phyloP scores from a whole-genome alignment of 2,329 filamentous ascomycete species.

The Ploettnerulaceae sp. region DNA sequence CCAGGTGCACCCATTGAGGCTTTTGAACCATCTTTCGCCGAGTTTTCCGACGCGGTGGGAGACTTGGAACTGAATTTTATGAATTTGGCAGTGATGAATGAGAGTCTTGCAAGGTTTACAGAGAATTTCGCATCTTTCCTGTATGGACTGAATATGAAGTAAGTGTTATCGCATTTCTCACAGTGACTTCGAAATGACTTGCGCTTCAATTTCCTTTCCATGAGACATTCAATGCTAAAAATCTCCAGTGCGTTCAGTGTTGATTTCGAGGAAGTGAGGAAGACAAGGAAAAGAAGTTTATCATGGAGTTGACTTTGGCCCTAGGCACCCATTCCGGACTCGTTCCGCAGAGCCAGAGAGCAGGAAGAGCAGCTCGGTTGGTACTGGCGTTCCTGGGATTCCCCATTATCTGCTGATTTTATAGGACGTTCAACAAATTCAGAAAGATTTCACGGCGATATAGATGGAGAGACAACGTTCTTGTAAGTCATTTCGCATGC shows the following conservation, averaged over 20 bases:
- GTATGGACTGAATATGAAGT: slow-evolving; percentile 98
- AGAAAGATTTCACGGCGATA: slow-evolving; percentile 35
- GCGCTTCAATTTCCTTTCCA: too few relatives aligned
- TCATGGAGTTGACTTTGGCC: slow-evolving; percentile 6
- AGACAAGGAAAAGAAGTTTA: not conserved
- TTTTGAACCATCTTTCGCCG: slow-evolving; percentile 87
- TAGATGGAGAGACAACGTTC: slow-evolving; percentile 74
- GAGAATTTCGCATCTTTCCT: slow-evolving; percentile 95
- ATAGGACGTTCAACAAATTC: slow-evolving; percentile 34
- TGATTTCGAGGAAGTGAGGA: slow-evolving; percentile 82
- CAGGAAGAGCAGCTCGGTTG: slow-evolving; percentile 47
- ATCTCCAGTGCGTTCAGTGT: slow-evolving; percentile 97
- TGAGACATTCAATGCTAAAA: too few relatives aligned
- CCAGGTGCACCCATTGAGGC: slow-evolving; percentile 67
- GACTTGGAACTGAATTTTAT: slow-evolving; percentile 97
- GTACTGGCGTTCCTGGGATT: slow-evolving; percentile 7
- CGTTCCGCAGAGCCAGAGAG: slow-evolving; percentile 64
- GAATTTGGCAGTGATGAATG: slow-evolving; percentile 95
- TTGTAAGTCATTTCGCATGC: slow-evolving; percentile 49
- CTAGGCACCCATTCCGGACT: slow-evolving; percentile 77
- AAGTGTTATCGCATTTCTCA: too few relatives aligned
- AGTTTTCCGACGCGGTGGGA: slow-evolving; percentile 88
- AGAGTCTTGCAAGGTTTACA: slow-evolving; percentile 86
- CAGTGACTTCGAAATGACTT: too few relatives aligned
- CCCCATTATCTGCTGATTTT: slow-evolving; percentile 13